Base-by-base conservation (phyloP, 306 rosid species). In the Lathyrus sativus region DNA sequence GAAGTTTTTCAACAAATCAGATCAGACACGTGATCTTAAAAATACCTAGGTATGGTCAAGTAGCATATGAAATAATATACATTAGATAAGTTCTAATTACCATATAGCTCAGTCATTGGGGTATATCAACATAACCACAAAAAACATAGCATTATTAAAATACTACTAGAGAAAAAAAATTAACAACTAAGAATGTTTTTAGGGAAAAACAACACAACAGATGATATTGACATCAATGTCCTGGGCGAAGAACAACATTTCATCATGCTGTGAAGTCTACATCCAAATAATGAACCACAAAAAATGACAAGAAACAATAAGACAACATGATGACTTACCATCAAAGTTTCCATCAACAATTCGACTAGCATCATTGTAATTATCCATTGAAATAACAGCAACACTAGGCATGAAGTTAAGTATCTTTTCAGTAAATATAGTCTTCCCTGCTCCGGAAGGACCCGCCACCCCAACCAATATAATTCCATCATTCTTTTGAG, bases 361-460 rank as follows among this genome's bases (percentile, higher is more conserved):
- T 71, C 99, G 95, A 80, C 99, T 95, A 33, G 97, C 64, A 72
- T 95, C 99, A 45, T 95, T 95, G 78, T 95, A 95, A 74, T 90
- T 89, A 72, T 95, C 99, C 97, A 95, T 90, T 50, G 97, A 95
- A 71, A 95, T 95, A 80, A 95, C 96, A n/a, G 92, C 97, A 84
- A 95, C 81, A 39, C 92, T 86, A 19, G 99, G 99, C 96, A 90
- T 87, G 81, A 95, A 95, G 55, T 71, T 87, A 60, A 90, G 85
- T 81, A 95, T 90, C 83, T 95, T 95, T 61, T 95, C 97, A 2
- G 97, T 95, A 72, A 95, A 90, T 13, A 90, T 77, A 44, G 99
- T 88, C 81, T 95, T 95, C 59, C 99, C 99, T 12, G 99, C 99
- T 66, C 99, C 99, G 8, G 99, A 95, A 78, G 99, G 99, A 70